phyloP scores from a whole-genome alignment of 257 asterid species.

The Scutellaria galericulata region DNA sequence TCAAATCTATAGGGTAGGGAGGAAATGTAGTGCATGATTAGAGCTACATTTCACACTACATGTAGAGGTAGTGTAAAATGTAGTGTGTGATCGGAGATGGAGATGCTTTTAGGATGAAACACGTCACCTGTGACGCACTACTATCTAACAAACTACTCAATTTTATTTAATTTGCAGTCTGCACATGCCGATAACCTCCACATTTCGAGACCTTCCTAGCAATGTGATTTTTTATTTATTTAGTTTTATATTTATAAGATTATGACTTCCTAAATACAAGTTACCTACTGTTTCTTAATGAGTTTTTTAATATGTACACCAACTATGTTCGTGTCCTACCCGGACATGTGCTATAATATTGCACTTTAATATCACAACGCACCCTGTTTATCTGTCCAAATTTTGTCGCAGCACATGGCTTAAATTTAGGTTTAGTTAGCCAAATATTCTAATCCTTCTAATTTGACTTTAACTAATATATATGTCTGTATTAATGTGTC shows the following conservation, averaged over 20 bases:
- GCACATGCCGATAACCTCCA: neutral
- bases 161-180: neutral
- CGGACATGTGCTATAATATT: constrained; percentile 13
- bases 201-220: neutral
- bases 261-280: neutral
- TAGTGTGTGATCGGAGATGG: too few species aligned
- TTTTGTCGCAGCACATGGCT: constrained; percentile 37
- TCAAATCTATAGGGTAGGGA: too few species aligned
- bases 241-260: too few species aligned
- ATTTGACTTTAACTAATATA: constrained; percentile 6
- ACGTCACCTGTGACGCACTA: neutral
- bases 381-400: constrained; percentile 27
- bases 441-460: neutral
- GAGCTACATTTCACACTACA: too few species aligned
- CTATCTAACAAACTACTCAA: neutral
- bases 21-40: too few species aligned
- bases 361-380: constrained; percentile 14
- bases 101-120: constrained; percentile 17
- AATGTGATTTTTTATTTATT: neutral
- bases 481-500: neutral
- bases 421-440: constrained; percentile 2
- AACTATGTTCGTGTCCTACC: constrained; percentile 15
- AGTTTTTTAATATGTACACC: neutral
- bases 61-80: too few species aligned
- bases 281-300: neutral